Evolutionary conservation across 2,329 filamentous ascomycete genomes (phyloP).

Genomic region (Lasiodiplodia theobromae): DNA sequence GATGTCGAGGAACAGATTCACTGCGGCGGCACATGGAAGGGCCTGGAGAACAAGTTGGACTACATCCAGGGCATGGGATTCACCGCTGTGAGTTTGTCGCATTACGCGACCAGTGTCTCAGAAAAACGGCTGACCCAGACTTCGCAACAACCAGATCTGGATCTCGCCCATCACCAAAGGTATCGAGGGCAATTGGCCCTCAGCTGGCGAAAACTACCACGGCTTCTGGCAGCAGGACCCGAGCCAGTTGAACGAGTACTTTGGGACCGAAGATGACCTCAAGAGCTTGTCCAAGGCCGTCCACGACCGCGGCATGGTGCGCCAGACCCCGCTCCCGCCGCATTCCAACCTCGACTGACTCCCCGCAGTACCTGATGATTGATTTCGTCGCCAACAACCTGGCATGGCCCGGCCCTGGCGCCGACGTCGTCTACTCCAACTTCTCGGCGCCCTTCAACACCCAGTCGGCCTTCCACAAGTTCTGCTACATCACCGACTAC

Average conservation of each 20-base stretch:
- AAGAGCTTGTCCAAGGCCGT: slow-evolving; percentile 54
- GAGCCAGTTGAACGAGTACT: slow-evolving; percentile 57
- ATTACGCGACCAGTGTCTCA: slow-evolving; percentile 1
- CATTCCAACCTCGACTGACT: slow-evolving; percentile 26
- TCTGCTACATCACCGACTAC: slow-evolving; percentile 38
- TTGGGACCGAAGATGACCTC: slow-evolving; percentile 57
- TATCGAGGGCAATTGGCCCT: slow-evolving; percentile 31
- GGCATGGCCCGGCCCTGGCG: slow-evolving; percentile 38
- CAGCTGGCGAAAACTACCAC: slow-evolving; percentile 56
- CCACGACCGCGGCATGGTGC: slow-evolving; percentile 53
- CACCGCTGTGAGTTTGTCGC: slow-evolving; percentile 43
- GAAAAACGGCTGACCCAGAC: not conserved
- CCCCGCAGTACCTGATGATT: slow-evolving; percentile 55
- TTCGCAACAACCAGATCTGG: slow-evolving; percentile 44
- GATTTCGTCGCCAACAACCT: slow-evolving; percentile 61
- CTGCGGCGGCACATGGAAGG: slow-evolving; percentile 61
- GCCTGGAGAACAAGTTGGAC: slow-evolving; percentile 57
- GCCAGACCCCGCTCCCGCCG: not conserved
- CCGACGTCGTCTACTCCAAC: slow-evolving; percentile 30
- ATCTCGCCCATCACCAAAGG: slow-evolving; percentile 50
- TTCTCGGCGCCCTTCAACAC: slow-evolving; percentile 41
- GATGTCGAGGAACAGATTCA: slow-evolving; percentile 45
- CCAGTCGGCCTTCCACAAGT: slow-evolving; percentile 42
- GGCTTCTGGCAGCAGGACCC: slow-evolving; percentile 60
- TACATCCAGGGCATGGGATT: slow-evolving; percentile 61